A percentile compares a stretch with the other conserved stretches of the same genome.
phyloP scores from a whole-genome alignment of 163 green algal species.

The Chloromonas sp. region DNA sequence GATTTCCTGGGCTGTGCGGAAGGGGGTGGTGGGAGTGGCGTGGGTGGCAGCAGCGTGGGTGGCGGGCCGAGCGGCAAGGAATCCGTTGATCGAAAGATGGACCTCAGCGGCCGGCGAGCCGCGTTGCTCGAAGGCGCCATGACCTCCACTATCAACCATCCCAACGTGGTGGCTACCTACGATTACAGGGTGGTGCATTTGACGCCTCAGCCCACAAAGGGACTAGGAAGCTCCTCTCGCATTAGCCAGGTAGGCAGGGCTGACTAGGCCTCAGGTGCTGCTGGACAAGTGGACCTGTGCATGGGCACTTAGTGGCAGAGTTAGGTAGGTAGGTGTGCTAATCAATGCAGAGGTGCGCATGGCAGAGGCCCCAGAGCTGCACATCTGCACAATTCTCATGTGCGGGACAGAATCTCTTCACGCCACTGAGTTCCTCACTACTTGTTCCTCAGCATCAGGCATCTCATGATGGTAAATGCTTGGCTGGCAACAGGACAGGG shows the following conservation, averaged over 20 bases:
- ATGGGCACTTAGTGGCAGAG: too few relatives aligned
- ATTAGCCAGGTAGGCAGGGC: not conserved
- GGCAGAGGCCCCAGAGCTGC: too few relatives aligned
- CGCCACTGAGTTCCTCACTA: too few relatives aligned
- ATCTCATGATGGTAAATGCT: too few relatives aligned
- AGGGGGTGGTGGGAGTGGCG: not conserved
- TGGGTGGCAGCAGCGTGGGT: not conserved
- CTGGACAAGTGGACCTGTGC: too few relatives aligned
- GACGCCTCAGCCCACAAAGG: constrained; percentile 9
- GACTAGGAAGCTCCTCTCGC: not conserved
- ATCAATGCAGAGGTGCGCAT: too few relatives aligned
- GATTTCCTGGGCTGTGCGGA: constrained; percentile 25
- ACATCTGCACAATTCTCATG: too few relatives aligned
- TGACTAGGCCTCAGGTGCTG: too few relatives aligned
- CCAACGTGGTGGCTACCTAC: constrained; percentile 53
- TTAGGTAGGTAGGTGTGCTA: too few relatives aligned
- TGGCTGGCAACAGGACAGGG: too few relatives aligned
- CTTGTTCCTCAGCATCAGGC: too few relatives aligned
- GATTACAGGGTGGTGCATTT: constrained; percentile 42
- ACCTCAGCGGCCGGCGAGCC: constrained; percentile 27
- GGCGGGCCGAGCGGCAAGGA: not conserved
- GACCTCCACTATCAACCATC: constrained; percentile 42
- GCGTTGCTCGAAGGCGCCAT: constrained; percentile 42
- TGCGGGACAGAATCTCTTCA: too few relatives aligned
- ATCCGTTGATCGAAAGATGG: constrained; percentile 1